These are phyloP conservation scores for Pholiota conissans DNA, from an alignment of 768 basidiomycete genomes.

Conservation along the genomic window DNA sequence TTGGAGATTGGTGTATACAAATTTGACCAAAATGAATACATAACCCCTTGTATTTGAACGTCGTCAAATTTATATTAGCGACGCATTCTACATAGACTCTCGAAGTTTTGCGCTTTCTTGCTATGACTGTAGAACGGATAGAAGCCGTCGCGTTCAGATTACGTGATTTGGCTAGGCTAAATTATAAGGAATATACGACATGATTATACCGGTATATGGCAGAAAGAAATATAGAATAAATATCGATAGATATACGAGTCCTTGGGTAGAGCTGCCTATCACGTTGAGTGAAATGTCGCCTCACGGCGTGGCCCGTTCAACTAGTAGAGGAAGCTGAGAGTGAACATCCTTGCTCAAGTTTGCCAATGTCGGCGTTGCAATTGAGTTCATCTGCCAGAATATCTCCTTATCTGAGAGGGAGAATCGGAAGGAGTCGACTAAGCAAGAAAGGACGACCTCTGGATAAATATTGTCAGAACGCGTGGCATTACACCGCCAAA, in stretches of 20 bases:
- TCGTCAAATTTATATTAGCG: too few relatives aligned
- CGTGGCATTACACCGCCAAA: too few relatives aligned
- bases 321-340: constrained; percentile 18
- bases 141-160: too few relatives aligned
- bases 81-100: too few relatives aligned
- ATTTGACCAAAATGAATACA: neutral
- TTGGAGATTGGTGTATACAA: neutral
- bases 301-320: constrained; percentile 2
- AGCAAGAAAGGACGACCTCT: constrained; percentile 21
- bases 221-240: neutral
- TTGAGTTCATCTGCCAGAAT: constrained; percentile 20
- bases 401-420: constrained; percentile 19
- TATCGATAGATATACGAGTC: neutral
- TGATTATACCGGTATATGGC: too few relatives aligned
- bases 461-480: neutral
- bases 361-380: constrained; percentile 15
- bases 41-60: neutral
- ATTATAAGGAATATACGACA: too few relatives aligned
- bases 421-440: constrained; percentile 24
- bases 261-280: too few relatives aligned
- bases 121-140: too few relatives aligned
- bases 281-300: too few relatives aligned
- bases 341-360: neutral
- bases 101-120: too few relatives aligned
- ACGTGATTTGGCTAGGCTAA: too few relatives aligned